Base-by-base conservation (phyloP, 2,329 filamentous ascomycete species). In the Aspergillus candidus region DNA sequence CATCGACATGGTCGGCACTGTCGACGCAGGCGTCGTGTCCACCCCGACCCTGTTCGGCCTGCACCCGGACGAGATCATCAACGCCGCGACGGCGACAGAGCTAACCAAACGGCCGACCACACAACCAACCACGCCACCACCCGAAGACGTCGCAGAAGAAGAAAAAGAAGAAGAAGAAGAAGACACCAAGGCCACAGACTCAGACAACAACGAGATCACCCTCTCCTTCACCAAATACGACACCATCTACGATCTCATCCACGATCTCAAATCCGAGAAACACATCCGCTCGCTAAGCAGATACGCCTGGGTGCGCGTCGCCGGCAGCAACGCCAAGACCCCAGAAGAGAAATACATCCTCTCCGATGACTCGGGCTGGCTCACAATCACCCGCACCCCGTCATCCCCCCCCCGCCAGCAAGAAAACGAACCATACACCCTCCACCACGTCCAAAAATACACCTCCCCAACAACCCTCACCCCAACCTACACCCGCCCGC, bases 11-110 rank as follows among this genome's bases (percentile, higher is more conserved):
- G 93, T 97, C 0, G 85, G 90, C 0, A 88, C 83, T 32, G 72
- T 97, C 15, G 81, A 83, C 40, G 86, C 83, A 0, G 93, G 93
- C 4, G 86, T 98, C 40, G 79, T 95, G 3, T 94, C 89, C 0
- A 89, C 88, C 0, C 91, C 93, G 0, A 96, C 93, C 0, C 72
- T 98, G 2, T 96, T 97, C 56, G 93, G 93, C 1, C 79, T 98
- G 6, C 87, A 97, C 61, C 91, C 93, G 1, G 75, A 78, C 22
- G 83, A 91, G 59, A 58, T 96, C 3, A 73, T 97, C 3, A 72
- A 84, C 15, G 74, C 78, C n/a, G 80, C 80, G 4, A 80, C 78
- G 8, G 73, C 79, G 6, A 71, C 79, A 13, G 77, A 83, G 3
- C 72, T 95, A 70, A 27, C 22, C 22, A 10, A 72, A 72, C 39